phyloP scores from a whole-genome alignment of 805 yeast species.

The Saturnispora bothae region DNA sequence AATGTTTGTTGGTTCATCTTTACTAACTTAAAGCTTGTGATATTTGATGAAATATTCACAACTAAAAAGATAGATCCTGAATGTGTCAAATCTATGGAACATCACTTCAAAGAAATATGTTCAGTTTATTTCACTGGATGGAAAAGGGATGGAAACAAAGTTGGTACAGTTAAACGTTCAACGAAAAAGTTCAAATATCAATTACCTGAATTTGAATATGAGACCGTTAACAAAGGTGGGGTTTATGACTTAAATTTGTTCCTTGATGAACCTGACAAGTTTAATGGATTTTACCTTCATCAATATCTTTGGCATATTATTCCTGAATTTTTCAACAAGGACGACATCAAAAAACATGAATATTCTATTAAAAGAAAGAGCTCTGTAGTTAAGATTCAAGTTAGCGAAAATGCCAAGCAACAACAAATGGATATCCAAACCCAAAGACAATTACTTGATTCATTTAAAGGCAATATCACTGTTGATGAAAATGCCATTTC shows the following conservation, averaged over 20 bases:
- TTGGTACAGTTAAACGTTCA: constrained; percentile 22
- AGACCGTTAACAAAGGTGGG: constrained; percentile 15
- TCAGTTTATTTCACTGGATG: constrained; percentile 16
- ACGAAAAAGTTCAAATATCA: constrained; percentile 21
- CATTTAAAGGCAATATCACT: not conserved
- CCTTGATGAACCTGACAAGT: constrained; percentile 25
- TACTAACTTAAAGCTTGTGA: constrained; percentile 50
- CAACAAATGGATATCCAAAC: constrained; percentile 3
- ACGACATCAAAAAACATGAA: constrained; percentile 6
- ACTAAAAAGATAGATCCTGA: constrained; percentile 4
- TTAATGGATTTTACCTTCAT: constrained; percentile 34
- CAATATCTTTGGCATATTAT: constrained; percentile 22
- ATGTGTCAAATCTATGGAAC: constrained; percentile 4
- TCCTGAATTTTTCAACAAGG: constrained; percentile 16
- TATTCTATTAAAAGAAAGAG: constrained; percentile 1
- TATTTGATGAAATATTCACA: constrained; percentile 35
- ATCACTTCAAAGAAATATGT: constrained; percentile 21
- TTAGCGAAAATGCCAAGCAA: constrained; percentile 10
- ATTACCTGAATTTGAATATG: constrained; percentile 4
- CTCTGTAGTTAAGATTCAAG: constrained; percentile 2
- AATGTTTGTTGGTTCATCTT: constrained; percentile 61
- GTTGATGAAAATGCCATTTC: constrained; percentile 8
- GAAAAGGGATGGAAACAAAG: constrained; percentile 6
- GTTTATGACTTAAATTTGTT: constrained; percentile 25
- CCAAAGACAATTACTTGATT: not conserved